Evolutionary conservation across 2,329 filamentous ascomycete genomes (phyloP), one percentile per base, ranked within the genome.

Genomic region (Hymenoscyphus albidus): DNA sequence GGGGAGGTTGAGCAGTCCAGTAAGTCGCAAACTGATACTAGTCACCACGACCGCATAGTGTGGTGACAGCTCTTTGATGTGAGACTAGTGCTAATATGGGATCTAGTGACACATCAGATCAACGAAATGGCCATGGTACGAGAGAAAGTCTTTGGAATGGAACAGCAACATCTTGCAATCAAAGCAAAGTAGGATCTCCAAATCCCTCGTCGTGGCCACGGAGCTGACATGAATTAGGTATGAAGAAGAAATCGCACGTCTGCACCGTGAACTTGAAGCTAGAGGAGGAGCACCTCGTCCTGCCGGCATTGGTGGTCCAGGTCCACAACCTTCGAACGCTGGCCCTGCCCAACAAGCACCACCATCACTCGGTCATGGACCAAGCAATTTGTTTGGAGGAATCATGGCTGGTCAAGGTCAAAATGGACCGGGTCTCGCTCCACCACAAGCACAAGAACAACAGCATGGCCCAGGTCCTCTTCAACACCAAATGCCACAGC

Each of bases 41-140:
- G 6, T 51, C n/a, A 51, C 44, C 44, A 51, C 44, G 9, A n/a
- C 44, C 44, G 22, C 44, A 51, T n/a, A 18, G 9, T 18, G 59
- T 31, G 35, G 13, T n/a, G 14, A 39, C 40, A 18, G 14, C 4
- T 18, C 32, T 35, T 59, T 14, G 40, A n/a, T 22, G 42, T 32
- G 31, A 57, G 51, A 13, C 12, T 40, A 32, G 35, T 55, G 32
- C 44, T 62, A 39, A 54, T 44, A 44, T 14, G 3, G 10, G n/a
- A 22, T 18, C 22, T 39, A 97, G 95, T 98, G 75, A 88, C 91
- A 65, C 86, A 88, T 59, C 95, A 99, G 77, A 89, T 97, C 69
- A 89, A 94, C 74, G 95, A 99, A 80, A 95, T 98, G 85, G 92
- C 97, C 76, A 85, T 97, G 74, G 92, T 99, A 59, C 85, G 93